Evolutionary conservation across 306 rosid genomes (phyloP), one percentile per base, ranked within the genome.

Genomic region (Ormosia emarginata): DNA sequence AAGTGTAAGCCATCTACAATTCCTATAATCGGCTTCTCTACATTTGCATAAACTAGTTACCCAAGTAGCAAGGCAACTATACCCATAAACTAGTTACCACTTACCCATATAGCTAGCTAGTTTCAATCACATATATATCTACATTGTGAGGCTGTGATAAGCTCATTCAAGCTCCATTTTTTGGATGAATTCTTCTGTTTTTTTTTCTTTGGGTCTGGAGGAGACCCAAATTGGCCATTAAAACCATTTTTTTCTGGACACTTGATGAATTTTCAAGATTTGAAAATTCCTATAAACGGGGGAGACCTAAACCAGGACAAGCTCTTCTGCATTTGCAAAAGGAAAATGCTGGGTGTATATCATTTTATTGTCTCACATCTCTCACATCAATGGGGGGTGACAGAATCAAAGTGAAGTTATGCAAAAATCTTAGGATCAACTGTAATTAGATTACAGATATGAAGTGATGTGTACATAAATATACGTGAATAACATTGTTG

Each of bases 11-110:
- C 41, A 74, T 67, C 17, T 49, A 52, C 39, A 67, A 17, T 65
- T 39, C 17, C 2, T 1, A 63, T 49, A 37, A 24, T 49, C 53
- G 33, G 0, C 41, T 43, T 71, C 70, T 58, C 12, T 30, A 0
- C 79, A 61, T 71, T 71, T 80, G 11, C 71, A 53, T 72, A 7
- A 80, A 61, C 32, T 49, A 17, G 72, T 59, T 80, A 6, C 78
- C 65, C 65, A 17, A 44, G 14, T 12, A 58, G 71, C 64, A 79
- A 70, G 40, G 78, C 53, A 79, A 50, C 32, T 24, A 15, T 55
- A 14, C 33, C 33, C 37, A 43, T 40, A 11, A 40, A 56, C 59
- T 67, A 78, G 33, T 18, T 44, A 13, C 3, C 24, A 30, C 17
- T 53, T 1, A 15, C 30, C 33, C 1, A 65, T 6, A 8, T 39